Conservation (phyloP, 768 basidiomycete species). For the Gymnopilus junonius region DNA sequence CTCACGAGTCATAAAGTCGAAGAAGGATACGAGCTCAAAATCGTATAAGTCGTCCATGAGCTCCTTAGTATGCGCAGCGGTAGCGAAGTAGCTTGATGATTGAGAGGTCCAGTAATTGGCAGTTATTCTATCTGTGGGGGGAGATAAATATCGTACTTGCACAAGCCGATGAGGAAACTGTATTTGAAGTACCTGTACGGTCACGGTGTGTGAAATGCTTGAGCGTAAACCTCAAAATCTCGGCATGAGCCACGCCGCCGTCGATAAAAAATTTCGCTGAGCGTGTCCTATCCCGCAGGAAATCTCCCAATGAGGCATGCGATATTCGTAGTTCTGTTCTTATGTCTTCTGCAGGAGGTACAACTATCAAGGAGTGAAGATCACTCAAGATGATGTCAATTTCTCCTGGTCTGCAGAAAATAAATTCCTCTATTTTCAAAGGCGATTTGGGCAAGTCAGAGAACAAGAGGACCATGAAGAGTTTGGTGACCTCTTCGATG, state of each 20-base stretch:
- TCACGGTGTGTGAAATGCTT: slow-evolving; percentile 4
- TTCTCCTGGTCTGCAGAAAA: slow-evolving; percentile 12
- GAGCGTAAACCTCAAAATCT: neutral
- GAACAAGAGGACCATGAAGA: slow-evolving; percentile 7
- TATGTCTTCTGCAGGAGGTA: neutral
- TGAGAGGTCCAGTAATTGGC: neutral
- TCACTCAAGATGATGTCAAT: slow-evolving; percentile 17
- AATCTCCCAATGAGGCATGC: slow-evolving; percentile 20
- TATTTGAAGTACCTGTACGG: neutral
- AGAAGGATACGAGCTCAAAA: neutral
- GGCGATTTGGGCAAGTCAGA: neutral
- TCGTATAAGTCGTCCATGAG: slow-evolving; percentile 1
- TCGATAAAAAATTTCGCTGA: slow-evolving; percentile 19
- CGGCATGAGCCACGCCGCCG: slow-evolving; percentile 5
- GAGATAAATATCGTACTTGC: no score
- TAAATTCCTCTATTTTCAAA: slow-evolving; percentile 8
- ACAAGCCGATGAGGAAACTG: neutral
- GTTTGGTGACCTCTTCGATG: slow-evolving; percentile 10
- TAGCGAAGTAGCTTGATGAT: neutral
- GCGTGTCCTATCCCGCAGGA: slow-evolving; percentile 15
- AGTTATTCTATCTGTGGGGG: neutral
- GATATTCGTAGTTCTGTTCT: slow-evolving; percentile 1
- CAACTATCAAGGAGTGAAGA: slow-evolving; percentile 12
- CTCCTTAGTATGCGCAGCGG: neutral
- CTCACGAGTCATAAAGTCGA: neutral